These are phyloP conservation scores for Digitaria exilis DNA, from an alignment of 202 grass and related monocot genomes.

Conservation along the genomic window DNA sequence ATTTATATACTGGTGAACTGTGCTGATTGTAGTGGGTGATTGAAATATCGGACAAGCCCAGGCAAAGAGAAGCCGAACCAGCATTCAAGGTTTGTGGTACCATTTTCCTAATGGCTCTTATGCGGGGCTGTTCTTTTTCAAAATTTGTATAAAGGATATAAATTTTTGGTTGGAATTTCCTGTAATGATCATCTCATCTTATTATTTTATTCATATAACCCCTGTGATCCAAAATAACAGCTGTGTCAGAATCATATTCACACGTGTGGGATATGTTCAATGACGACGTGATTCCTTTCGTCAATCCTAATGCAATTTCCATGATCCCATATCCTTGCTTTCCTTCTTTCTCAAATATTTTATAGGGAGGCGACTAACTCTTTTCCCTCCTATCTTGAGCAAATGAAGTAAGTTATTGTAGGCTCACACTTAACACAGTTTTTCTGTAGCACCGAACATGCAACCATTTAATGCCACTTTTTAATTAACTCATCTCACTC, in stretches of 20 bases:
- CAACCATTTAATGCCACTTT: neutral
- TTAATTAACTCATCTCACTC: neutral
- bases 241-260: neutral
- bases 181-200: neutral
- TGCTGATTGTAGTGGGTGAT: conserved; percentile 70
- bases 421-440: neutral
- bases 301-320: neutral
- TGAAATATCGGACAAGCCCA: conserved; percentile 96
- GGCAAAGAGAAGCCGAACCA: conserved; percentile 80
- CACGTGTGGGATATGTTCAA: neutral
- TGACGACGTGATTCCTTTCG: neutral
- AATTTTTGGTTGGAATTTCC: neutral
- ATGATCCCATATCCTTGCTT: neutral
- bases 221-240: neutral
- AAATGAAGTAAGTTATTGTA: neutral
- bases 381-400: neutral
- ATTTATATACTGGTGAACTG: conserved; percentile 35
- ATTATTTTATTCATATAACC: conserved; percentile 5
- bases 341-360: conserved; percentile 5
- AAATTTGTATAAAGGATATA: neutral
- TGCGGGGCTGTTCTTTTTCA: neutral
- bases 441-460: neutral
- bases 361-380: neutral
- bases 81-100: conserved; percentile 76
- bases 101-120: conserved; percentile 9